Base-by-base conservation (phyloP, 2,329 filamentous ascomycete genomes). In the Apiospora phragmitis region DNA sequence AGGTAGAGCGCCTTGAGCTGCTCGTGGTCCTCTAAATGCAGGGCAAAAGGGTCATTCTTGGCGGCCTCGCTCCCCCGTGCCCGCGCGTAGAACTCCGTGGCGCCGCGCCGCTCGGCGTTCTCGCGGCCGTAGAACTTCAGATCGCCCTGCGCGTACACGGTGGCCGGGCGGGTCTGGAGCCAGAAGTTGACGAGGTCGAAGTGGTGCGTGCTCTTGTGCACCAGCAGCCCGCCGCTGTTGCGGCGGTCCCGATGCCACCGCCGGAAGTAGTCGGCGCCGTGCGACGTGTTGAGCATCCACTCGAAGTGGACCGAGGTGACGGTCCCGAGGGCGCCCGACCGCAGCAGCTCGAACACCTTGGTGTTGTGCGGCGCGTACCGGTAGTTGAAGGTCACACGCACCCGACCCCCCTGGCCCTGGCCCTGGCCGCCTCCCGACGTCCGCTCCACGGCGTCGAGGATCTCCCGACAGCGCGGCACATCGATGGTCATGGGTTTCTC, bases 401-500 rank as follows among this genome's bases (percentile, higher is more conserved):
- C 83, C 14, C 65, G 41, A 41, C 38, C 38, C 38, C 65, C 38
- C 35, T 35, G 26, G 59, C 38, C 35, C 49, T 83, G 82, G 16
- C 79, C 78, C 3, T 82, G 81, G 43, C n/a, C 21, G 47, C 4
- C 26, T 4, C 29, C 32, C 32, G 8, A 16, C 0, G 86, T 88
- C 24, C 83, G 80, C 68, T 86, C 82, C 21, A 88, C 88, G 16
- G 87, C 85, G 72, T 84, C 82, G 72, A 90, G 84, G 71, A 91
- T 90, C 67, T 84, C 81, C 8, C 79, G 81, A 78, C 87, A 89
- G 2, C 87, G 84, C 1, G 84, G 81, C 0, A 83, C 86, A 74
- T 91, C 88, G 74, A 90, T 87, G 0, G 89, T 91, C 89, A 91
- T 90, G 5, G 89, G 89, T 77, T 91, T 91, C 75, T 91, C 89